These are phyloP conservation scores for Chaetomidium leptoderma DNA, from an alignment of 495 filamentous ascomycete genomes.

Conservation along the genomic window DNA sequence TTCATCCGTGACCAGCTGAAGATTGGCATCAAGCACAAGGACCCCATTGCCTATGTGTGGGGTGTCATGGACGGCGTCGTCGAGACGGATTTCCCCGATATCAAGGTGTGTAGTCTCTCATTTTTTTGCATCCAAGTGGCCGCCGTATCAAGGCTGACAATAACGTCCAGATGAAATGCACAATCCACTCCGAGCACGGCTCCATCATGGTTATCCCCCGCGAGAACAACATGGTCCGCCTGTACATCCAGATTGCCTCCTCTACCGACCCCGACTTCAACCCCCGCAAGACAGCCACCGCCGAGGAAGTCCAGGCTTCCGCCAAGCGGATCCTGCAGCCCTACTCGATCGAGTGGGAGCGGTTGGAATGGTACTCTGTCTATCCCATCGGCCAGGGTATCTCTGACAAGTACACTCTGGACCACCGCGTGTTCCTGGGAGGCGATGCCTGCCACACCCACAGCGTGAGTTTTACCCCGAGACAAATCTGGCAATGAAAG, in stretches of 20 bases:
- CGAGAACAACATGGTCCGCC: constrained; percentile 67
- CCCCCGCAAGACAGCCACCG: constrained; percentile 57
- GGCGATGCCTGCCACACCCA: constrained; percentile 84
- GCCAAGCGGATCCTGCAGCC: constrained; percentile 65
- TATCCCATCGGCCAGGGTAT: constrained; percentile 75
- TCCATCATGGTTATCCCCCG: constrained; percentile 75
- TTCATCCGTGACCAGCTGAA: constrained; percentile 58
- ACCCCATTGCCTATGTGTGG: constrained; percentile 66
- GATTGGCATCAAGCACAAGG: constrained; percentile 57
- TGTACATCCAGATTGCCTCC: constrained; percentile 72
- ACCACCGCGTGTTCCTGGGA: constrained; percentile 68
- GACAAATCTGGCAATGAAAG: background rate
- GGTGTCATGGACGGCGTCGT: constrained; percentile 74
- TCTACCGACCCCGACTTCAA: constrained; percentile 59
- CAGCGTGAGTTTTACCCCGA: constrained; percentile 50
- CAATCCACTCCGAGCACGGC: constrained; percentile 62
- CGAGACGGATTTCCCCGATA: constrained; percentile 71
- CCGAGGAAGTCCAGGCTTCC: constrained; percentile 61
- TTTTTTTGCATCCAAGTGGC: constrained; percentile 13
- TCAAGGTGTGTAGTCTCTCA: constrained; percentile 44
- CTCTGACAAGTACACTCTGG: constrained; percentile 59
- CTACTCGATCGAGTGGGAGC: constrained; percentile 66
- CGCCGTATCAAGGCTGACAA: no score
- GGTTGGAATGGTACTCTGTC: constrained; percentile 63
- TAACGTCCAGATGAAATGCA: constrained; percentile 77